phyloP scores from a whole-genome alignment of 768 basidiomycete genomes.

The Hericium coralloides region DNA sequence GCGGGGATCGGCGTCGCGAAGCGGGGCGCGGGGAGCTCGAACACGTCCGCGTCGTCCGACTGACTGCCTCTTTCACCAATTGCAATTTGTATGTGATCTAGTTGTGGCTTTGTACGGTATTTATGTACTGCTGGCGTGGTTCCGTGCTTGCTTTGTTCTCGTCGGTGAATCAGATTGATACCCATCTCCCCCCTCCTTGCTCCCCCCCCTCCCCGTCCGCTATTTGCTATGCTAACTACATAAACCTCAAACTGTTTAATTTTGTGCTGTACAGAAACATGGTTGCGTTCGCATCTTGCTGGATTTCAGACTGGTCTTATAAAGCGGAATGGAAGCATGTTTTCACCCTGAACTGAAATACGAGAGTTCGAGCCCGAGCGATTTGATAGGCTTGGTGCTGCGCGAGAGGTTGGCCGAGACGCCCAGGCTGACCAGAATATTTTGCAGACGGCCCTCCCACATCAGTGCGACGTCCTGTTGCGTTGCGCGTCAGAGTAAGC shows the following conservation, averaged over 20 bases:
- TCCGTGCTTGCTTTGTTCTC: background rate
- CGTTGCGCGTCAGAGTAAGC: background rate
- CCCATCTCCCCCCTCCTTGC: background rate
- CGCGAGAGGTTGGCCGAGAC: slow-evolving; percentile 86
- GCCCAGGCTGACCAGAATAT: slow-evolving; percentile 84
- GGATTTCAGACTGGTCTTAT: background rate
- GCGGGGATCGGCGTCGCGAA: background rate
- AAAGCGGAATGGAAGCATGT: background rate
- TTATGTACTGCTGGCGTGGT: background rate
- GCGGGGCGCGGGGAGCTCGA: background rate
- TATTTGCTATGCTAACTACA: slow-evolving; percentile 4
- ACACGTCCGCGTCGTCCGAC: slow-evolving; percentile 13
- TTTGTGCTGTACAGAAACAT: too few species aligned
- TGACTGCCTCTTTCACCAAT: slow-evolving; percentile 2
- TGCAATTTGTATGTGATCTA: background rate
- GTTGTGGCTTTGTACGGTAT: background rate
- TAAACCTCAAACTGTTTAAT: too few species aligned
- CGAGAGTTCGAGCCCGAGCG: slow-evolving; percentile 86
- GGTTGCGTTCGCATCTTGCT: background rate
- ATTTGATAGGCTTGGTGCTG: slow-evolving; percentile 78
- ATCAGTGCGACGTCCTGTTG: slow-evolving; percentile 77
- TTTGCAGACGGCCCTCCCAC: slow-evolving; percentile 89
- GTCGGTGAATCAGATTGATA: background rate
- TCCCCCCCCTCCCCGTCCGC: background rate
- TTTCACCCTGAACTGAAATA: slow-evolving; percentile 67